Base-by-base conservation (phyloP, 257 asterid genomes). In the Solanum tarapatanum region DNA sequence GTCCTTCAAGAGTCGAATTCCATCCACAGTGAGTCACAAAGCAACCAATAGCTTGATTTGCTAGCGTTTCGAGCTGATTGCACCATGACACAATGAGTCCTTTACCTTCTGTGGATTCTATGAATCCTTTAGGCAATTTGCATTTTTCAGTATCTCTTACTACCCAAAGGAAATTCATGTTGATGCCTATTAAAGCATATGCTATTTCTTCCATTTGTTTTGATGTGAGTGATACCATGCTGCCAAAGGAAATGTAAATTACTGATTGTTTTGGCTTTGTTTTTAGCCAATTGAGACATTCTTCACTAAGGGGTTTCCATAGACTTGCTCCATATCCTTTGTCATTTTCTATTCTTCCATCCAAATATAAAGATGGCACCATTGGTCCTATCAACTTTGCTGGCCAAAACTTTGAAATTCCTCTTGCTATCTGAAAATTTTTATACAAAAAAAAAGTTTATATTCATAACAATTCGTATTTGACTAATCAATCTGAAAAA, bases 281-380 rank as follows among this genome's bases (percentile, higher is more conserved):
- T 69, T 88, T 21, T n/a, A 95, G 96, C 98, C 98, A 95, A 17
- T 88, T 82, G 17, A 76, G 9, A 89, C 97, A 93, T 8, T 93
- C 74, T 7, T 92, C 91, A 68, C 93, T 90, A 3, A 92, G 90
- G 51, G 97, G 96, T 91, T 92, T 92, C 98, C 98, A 94, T 68
- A 94, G 32, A 87, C 96, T 94, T 73, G 95, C 96, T 87, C 98
- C 98, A 68, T 94, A 94, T 3, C 93, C 92, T 39, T 70, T 89
- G 89, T 94, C 98, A 62, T 91, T 95, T 87, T 94, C 94, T 14
- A 94, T 94, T 86, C 93, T 89, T 30, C 88, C 93, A 62, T 94
- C 98, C 79, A 94, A 39, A 87, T 94, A 94, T 64, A 93, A 89
- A 7, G 97, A 94, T 39, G 98, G 97, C 17, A 94, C 94, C 94